Evolutionary conservation across 352 stramenopile species (phyloP), one percentile per base, ranked within the genome.

Genomic region (Sclerospora graminicola): DNA sequence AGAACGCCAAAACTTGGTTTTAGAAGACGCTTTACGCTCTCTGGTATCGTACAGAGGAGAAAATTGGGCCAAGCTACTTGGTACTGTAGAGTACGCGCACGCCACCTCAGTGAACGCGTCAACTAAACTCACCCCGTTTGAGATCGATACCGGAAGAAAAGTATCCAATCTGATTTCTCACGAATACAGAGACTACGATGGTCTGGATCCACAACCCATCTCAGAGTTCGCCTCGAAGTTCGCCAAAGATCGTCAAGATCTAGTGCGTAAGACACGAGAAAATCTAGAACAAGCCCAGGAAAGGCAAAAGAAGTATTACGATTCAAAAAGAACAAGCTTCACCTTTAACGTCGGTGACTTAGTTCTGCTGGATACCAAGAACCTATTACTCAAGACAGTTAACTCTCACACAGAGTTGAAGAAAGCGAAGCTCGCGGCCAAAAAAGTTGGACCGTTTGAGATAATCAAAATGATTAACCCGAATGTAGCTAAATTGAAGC

Each of bases 1-100:
- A 0, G 39, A 60, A 44, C 27, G 43, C n/a, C 38, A 54, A 7
- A 54, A 51, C 9, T 33, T 51, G 4, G 35, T 48, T 1, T 6
- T 60, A 15, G 45, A 60, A 60, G 39, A 54, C 20, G 51, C 39
- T 19, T 26, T 54, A 13, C 18, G 27, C 10, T 54, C 45, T 15
- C 47, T 54, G 40, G 11, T 48, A 4, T 54, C 45, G 5, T 42
- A 51, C 28, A 21, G 31, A 5, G 14, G n/a, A 37, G 5, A 21
- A 35, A 35, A 35, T 35, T 35, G 30, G 30, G 30, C 9, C 30
- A 35, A 35, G 13, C 2, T 35, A 35, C 30, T 35, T 35, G 30
- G 30, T 18, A 35, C 30, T 15, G 13, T 35, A 18, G 13, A 35
- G 13, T 35, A 35, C 30, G 30, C 30, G 30, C 30, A 35, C 13